A percentile compares a stretch with the other conserved stretches of the same genome.
Evolutionary conservation across 495 filamentous ascomycete species (phyloP).

Genomic region (Xylaria telfairii): DNA sequence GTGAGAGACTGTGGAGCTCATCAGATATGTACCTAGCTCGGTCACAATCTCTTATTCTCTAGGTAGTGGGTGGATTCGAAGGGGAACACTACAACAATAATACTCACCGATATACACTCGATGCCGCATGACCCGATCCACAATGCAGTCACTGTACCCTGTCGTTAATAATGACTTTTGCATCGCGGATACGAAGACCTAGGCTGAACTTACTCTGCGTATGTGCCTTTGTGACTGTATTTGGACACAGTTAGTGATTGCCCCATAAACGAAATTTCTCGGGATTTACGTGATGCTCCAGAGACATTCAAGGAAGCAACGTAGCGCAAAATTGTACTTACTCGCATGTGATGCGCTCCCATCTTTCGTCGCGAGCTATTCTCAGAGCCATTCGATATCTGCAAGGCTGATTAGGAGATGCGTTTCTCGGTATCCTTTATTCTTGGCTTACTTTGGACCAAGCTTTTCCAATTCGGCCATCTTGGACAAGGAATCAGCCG

Average conservation of each 20-base stretch:
- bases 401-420: neutral
- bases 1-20: neutral
- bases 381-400: slow-evolving; percentile 78
- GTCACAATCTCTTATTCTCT: no score
- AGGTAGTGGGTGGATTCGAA: neutral
- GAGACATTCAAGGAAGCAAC: neutral
- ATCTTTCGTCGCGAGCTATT: slow-evolving; percentile 91
- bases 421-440: neutral
- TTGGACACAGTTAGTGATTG: slow-evolving; percentile 1
- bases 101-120: slow-evolving; percentile 32
- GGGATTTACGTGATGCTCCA: neutral
- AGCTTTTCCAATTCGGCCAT: slow-evolving; percentile 90
- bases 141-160: slow-evolving; percentile 71
- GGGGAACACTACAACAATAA: neutral
- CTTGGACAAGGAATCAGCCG: slow-evolving; percentile 4
- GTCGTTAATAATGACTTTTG: neutral
- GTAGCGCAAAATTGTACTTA: slow-evolving; percentile 7
- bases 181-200: neutral
- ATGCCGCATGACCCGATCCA: slow-evolving; percentile 74
- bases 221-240: slow-evolving; percentile 28
- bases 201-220: slow-evolving; percentile 23
- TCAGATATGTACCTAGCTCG: neutral
- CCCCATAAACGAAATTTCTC: neutral
- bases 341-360: slow-evolving; percentile 60
- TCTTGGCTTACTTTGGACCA: slow-evolving; percentile 67